Base-by-base conservation (phyloP, 495 filamentous ascomycete genomes). In the Tuber umbilicatum region DNA sequence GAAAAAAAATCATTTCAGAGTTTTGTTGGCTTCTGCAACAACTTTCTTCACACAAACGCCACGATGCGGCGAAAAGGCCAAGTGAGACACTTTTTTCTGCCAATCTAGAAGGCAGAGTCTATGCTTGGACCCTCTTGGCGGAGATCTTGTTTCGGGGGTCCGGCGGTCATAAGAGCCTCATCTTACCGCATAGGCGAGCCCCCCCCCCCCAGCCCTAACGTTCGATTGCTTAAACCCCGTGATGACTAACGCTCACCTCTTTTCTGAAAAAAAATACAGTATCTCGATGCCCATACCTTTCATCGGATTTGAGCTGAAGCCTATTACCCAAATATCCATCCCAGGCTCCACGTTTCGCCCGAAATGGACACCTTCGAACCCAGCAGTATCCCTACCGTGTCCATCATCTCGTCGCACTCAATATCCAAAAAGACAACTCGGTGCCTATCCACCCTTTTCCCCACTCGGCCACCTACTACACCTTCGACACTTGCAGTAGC, bases 401-500 rank as follows among this genome's bases (percentile, higher is more conserved):
- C 64, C 71, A 82, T 82, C 47, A 73, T 74, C 74, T 75, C 81
- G 17, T 45, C 75, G 7, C 75, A 80, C 50, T 74, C 70, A 35
- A 81, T 82, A 45, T 45, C 70, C 17, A 74, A 73, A 74, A 83
- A 81, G 72, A 77, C 70, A 19, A 72, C 76, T 21, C 76, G 73
- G 71, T 76, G 79, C 60, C 75, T 83, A n/a, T 45, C 45, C 31
- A 73, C 83, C 5, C 81, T 82, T 73, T 81, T 73, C 70, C 78
- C 75, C 19, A 68, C 39, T 16, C 31, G 43, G 14, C 16, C 77
- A 37, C 45, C 23, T 40, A 42, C 21, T 38, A 50, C 17, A 19
- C 60, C 19, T 7, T 69, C 40, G 43, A 21, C 64, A 27, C 80
- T 81, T 0, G 81, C 83, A 72, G 80, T 84, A 64, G 77, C 73